Base-by-base conservation (phyloP, 768 basidiomycete species). In the Pleurotus djamor region DNA sequence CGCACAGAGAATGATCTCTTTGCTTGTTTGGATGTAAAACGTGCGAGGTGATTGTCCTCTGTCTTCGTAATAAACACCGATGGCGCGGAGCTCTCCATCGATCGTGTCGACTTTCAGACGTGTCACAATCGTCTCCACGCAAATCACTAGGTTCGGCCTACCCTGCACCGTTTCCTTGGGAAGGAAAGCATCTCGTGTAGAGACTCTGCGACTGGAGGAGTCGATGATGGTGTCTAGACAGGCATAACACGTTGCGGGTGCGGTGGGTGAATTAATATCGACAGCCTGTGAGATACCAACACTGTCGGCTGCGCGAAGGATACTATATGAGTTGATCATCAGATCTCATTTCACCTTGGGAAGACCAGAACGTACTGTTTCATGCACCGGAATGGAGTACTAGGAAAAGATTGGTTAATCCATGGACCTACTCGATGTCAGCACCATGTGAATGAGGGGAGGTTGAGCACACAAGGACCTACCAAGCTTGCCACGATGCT, bases 111-210 rank as follows among this genome's bases (percentile, higher is more conserved):
- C 84, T 3, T 89, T 57, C 13, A 92, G 69, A 34, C 76, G 82
- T 10, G 85, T 88, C 3, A 82, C 87, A 5, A 77, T 78, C 0
- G 86, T 82, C 51, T 78, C 71, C 16, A 81, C 79, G 2, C 79
- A 80, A 16, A 92, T 82, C 34, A 76, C 86, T 28, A 92, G 75
- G 62, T 91, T 91, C 5, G 82, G 82, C 38, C 89, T 78, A 4
- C 77, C 74, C 5, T 91, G 77, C 4, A 90, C 88, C 0, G n/a
- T n/a, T 43, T 85, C 76, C 1, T 78, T 71, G 0, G 88, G 89
- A 41, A 92, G 78, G 66, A 91, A 91, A 0, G 86, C 87, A 1
- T 79, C 72, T 65, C 90, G 87, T 0, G 85, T 77, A 1, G 88
- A 85, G 5, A 86, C 85, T 0, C 89, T 82, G 58, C 74, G 71